phyloP scores from a whole-genome alignment of 1,284 basidiomycete genomes.

The Volvariella surrecta region DNA sequence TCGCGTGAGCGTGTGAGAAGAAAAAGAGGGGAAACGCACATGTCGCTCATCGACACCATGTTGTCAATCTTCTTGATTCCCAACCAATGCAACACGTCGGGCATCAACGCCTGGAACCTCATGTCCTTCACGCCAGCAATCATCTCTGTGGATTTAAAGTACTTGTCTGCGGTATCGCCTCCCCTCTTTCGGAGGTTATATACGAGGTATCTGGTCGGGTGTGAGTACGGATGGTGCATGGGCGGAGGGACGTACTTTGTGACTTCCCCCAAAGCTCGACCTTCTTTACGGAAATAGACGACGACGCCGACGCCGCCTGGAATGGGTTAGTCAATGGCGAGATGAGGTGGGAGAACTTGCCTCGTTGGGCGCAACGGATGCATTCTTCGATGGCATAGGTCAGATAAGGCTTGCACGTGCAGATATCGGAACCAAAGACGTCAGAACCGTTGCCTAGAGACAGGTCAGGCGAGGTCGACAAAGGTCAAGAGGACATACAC shows the following conservation, averaged over 20 bases:
- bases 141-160: slow-evolving; percentile 90
- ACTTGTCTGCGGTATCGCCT: slow-evolving; percentile 86
- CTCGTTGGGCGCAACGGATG: slow-evolving; percentile 70
- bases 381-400: slow-evolving; percentile 93
- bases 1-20: not conserved
- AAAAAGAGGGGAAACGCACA: slow-evolving; percentile 35
- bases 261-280: slow-evolving; percentile 87
- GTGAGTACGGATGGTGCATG: slow-evolving; percentile 1
- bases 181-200: slow-evolving; percentile 95
- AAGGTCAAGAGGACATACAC: slow-evolving; percentile 42
- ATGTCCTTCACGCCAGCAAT: slow-evolving; percentile 96
- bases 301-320: slow-evolving; percentile 84
- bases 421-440: slow-evolving; percentile 89
- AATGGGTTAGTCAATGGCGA: not conserved
- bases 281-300: slow-evolving; percentile 94
- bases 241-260: slow-evolving; percentile 52
- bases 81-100: slow-evolving; percentile 92
- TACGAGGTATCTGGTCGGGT: slow-evolving; percentile 59
- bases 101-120: slow-evolving; percentile 94
- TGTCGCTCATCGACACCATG: slow-evolving; percentile 90
- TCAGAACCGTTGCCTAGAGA: slow-evolving; percentile 74
- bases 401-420: slow-evolving; percentile 92
- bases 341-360: slow-evolving; percentile 18
- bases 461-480: slow-evolving; percentile 12
- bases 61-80: slow-evolving; percentile 85